Base-by-base conservation (phyloP, 1,284 basidiomycete species). In the Inonotus hispidus region DNA sequence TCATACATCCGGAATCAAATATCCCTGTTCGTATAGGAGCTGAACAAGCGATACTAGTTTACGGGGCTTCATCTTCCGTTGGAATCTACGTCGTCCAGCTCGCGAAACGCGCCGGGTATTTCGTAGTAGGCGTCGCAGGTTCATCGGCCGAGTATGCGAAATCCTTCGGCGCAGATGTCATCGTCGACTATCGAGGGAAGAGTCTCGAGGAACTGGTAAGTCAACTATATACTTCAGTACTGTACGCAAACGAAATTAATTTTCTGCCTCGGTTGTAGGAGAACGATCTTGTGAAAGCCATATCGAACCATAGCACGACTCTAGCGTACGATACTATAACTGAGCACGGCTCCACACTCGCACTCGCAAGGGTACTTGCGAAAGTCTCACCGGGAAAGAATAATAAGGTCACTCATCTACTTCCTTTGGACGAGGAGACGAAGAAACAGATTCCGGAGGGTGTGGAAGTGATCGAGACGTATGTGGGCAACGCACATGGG, bases 21-120 rank as follows among this genome's bases (percentile, higher is more conserved):
- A n/a, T n/a, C n/a, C 10, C 8, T n/a, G 13, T 11, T 25, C n/a
- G 23, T n/a, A 56, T 43, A 59, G 58, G 45, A 53, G 21, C 39
- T 47, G 57, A 57, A 29, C 25, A 63, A 19, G 65, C 65, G 1
- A 54, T 74, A 27, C 63, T 73, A 32, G 63, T 74, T 21, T 72
- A 70, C 62, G 73, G 73, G 16, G 73, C 71, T 0, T 66, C 68
- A 25, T 69, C 71, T 0, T 70, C 69, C 8, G 72, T 74, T 21
- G 73, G 73, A 3, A 65, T 66, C 8, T 74, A 69, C 60, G 71
- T 68, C 2, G 66, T 68, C 13, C 73, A 75, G 64, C 68, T 75
- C 6, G 69, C 71, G 46, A 72, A 71, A 55, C 63, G 65, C 14
- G 59, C 64, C 3, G 64, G 60, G 23, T 57, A 59, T 60, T 61